These are phyloP conservation scores for Lipomyces starkeyi DNA, from an alignment of 805 yeast species.

Conservation along the genomic window DNA sequence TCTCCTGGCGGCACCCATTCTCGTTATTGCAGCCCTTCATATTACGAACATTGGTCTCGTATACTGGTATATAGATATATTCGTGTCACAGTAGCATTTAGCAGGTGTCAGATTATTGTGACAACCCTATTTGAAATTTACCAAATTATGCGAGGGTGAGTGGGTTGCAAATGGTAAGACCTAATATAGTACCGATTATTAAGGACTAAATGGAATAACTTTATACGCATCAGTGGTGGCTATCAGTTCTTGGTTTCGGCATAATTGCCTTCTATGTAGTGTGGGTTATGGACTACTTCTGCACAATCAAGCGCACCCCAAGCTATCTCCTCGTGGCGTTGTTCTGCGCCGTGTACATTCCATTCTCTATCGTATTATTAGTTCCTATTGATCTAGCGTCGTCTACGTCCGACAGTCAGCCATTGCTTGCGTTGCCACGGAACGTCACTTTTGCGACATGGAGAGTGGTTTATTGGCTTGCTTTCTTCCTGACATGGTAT, in stretches of 20 bases:
- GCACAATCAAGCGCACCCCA: conserved; percentile 49
- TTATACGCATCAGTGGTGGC: conserved; percentile 18
- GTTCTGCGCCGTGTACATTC: conserved; percentile 69
- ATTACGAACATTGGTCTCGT: no score
- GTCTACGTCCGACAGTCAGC: conserved; percentile 50
- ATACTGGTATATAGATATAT: not conserved
- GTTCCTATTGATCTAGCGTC: conserved; percentile 78
- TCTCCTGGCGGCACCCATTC: no score
- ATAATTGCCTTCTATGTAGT: conserved; percentile 46
- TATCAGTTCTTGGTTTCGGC: conserved; percentile 41
- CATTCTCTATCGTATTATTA: conserved; percentile 73
- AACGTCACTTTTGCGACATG: conserved; percentile 61
- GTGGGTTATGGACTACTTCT: conserved; percentile 48
- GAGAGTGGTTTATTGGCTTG: conserved; percentile 80
- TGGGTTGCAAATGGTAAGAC: not conserved
- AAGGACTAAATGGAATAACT: not conserved
- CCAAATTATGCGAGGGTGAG: not conserved
- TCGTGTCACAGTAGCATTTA: not conserved
- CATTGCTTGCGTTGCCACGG: conserved; percentile 58
- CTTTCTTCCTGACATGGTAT: conserved; percentile 78
- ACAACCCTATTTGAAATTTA: not conserved
- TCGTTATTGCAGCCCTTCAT: no score
- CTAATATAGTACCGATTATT: not conserved
- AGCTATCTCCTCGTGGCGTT: conserved; percentile 55
- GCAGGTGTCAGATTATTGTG: not conserved